Percentiles rank a stretch among this genome's conserved stretches.
These are phyloP conservation scores for Colletotrichum abscissum DNA, from an alignment of 2,329 filamentous ascomycete species.

Conservation along the genomic window DNA sequence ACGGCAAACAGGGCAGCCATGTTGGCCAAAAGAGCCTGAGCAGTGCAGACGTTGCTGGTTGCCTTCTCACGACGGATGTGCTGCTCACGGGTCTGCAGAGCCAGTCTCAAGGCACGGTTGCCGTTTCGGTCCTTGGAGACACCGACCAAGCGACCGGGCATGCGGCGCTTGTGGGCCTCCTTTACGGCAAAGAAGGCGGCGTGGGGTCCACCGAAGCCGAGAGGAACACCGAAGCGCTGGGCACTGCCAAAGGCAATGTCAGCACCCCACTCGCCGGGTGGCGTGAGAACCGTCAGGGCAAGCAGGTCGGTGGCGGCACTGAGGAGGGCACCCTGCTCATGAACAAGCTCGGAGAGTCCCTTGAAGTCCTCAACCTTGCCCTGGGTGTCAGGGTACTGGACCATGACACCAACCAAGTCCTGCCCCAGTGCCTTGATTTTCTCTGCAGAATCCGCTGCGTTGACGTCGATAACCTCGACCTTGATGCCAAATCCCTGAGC, in stretches of 20 bases:
- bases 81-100: slow-evolving; percentile 93
- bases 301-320: slow-evolving; percentile 91
- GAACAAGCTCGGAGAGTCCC: slow-evolving; percentile 78
- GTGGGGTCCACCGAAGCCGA: slow-evolving; percentile 94
- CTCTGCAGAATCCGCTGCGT: slow-evolving; percentile 69
- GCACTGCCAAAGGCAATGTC: slow-evolving; percentile 95
- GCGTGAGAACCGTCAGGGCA: slow-evolving; percentile 86
- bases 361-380: slow-evolving; percentile 84
- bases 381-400: slow-evolving; percentile 94
- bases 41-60: slow-evolving; percentile 97
- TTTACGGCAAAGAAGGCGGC: slow-evolving; percentile 95
- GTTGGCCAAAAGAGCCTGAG: slow-evolving; percentile 92
- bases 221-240: slow-evolving; percentile 90
- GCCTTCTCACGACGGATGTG: slow-evolving; percentile 97
- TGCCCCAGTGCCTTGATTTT: slow-evolving; percentile 80
- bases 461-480: slow-evolving; percentile 78
- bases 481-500: slow-evolving; percentile 92
- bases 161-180: slow-evolving; percentile 93
- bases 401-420: slow-evolving; percentile 87
- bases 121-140: slow-evolving; percentile 92
- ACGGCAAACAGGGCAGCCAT: slow-evolving; percentile 96
- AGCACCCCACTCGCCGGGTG: slow-evolving; percentile 93
- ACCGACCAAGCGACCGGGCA: slow-evolving; percentile 90
- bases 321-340: slow-evolving; percentile 82
- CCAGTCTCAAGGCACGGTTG: slow-evolving; percentile 82